Conservation (phyloP, 352 stramenopile genomes). For the Phytophthora tentaculata region DNA sequence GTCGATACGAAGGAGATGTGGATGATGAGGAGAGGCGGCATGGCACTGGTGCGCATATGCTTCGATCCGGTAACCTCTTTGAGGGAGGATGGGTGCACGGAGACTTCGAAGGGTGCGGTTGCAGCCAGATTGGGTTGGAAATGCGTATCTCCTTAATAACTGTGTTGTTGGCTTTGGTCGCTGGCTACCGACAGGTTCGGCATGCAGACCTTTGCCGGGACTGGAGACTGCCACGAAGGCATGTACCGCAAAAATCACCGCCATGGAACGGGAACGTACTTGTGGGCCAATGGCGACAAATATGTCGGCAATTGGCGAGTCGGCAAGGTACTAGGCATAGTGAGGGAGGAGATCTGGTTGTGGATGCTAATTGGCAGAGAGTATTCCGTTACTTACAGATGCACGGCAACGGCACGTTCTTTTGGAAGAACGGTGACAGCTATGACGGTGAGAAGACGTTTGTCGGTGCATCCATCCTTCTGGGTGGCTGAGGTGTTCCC, state of each 20-base stretch:
- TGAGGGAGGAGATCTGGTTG: neutral
- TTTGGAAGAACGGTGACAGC: conserved; percentile 76
- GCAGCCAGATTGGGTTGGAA: neutral
- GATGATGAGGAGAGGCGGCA: conserved; percentile 60
- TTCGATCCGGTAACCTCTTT: conserved; percentile 68
- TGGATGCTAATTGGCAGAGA: conserved; percentile 6
- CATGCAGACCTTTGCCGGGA: conserved; percentile 82
- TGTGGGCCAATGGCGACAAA: conserved; percentile 91
- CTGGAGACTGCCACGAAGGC: conserved; percentile 86
- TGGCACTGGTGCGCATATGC: conserved; percentile 63
- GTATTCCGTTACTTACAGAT: conserved; percentile 48
- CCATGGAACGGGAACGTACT: conserved; percentile 83
- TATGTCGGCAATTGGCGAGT: conserved; percentile 87
- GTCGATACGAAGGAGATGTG: conserved; percentile 67
- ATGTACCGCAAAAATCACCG: conserved; percentile 89
- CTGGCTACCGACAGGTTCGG: conserved; percentile 64
- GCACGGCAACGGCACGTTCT: conserved; percentile 73
- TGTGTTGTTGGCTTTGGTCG: neutral
- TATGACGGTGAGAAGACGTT: conserved; percentile 65
- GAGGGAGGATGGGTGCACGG: conserved; percentile 85
- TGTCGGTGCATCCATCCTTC: conserved; percentile 10
- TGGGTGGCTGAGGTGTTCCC: conserved; percentile 15
- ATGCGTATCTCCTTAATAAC: neutral
- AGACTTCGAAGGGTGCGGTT: conserved; percentile 81
- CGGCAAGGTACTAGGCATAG: conserved; percentile 59